Evolutionary conservation across 2,329 filamentous ascomycete species (phyloP).

Genomic region (Pyricularia sp.): DNA sequence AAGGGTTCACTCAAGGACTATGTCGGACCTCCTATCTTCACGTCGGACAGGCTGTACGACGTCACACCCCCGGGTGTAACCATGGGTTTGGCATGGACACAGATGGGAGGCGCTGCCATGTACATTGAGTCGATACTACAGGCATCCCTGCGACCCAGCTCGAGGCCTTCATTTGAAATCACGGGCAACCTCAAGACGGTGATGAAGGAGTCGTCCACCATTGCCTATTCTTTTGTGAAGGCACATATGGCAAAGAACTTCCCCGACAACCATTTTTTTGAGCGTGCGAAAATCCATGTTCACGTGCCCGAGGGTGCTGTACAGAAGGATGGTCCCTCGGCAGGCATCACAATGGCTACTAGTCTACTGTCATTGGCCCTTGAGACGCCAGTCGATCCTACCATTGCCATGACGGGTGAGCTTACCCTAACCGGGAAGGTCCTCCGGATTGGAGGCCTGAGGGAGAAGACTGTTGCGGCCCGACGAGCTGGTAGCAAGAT

Average conservation of each 20-base stretch:
- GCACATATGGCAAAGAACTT: slow-evolving; percentile 76
- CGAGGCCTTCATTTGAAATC: slow-evolving; percentile 73
- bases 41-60: slow-evolving; percentile 90
- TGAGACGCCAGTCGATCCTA: slow-evolving; percentile 68
- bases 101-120: slow-evolving; percentile 90
- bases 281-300: slow-evolving; percentile 88
- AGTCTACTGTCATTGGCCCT: slow-evolving; percentile 79
- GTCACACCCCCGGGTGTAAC: slow-evolving; percentile 86
- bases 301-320: slow-evolving; percentile 96
- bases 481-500: slow-evolving; percentile 84
- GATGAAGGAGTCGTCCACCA: slow-evolving; percentile 95
- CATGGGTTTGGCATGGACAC: slow-evolving; percentile 97
- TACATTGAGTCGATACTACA: slow-evolving; percentile 97
- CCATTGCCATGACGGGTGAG: slow-evolving; percentile 96
- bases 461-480: slow-evolving; percentile 96
- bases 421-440: slow-evolving; percentile 96
- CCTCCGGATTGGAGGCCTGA: slow-evolving; percentile 80
- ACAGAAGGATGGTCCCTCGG: slow-evolving; percentile 85
- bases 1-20: slow-evolving; percentile 94
- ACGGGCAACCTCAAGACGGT: slow-evolving; percentile 93
- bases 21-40: slow-evolving; percentile 91
- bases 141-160: slow-evolving; percentile 63
- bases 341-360: slow-evolving; percentile 98
- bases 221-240: slow-evolving; percentile 95
- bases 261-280: slow-evolving; percentile 89